Percentiles rank a stretch among this genome's conserved stretches.
Evolutionary conservation across 495 filamentous ascomycete genomes (phyloP).

Genomic region (Podospora pseudocomata): DNA sequence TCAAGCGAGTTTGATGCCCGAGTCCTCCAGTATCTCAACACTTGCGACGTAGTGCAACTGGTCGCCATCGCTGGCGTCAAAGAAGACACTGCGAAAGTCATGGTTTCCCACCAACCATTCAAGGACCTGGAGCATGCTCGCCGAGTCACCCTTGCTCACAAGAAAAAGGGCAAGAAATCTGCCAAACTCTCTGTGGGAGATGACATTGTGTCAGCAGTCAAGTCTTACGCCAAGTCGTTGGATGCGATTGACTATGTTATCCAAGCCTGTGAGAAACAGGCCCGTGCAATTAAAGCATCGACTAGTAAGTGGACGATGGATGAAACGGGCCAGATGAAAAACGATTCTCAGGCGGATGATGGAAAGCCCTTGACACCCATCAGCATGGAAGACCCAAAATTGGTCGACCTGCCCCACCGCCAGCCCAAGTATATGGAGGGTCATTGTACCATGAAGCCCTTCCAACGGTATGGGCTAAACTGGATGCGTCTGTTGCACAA

Average conservation of each 20-base stretch:
- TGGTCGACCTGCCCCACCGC: conserved; percentile 41
- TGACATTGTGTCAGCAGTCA: conserved; percentile 36
- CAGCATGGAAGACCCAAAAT: conserved; percentile 24
- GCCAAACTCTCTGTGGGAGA: conserved; percentile 37
- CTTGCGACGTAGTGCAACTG: conserved; percentile 65
- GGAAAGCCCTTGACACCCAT: conserved; percentile 31
- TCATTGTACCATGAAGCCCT: conserved; percentile 74
- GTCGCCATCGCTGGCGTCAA: conserved; percentile 72
- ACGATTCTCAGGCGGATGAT: conserved; percentile 23
- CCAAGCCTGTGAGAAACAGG: conserved; percentile 67
- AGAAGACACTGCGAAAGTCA: conserved; percentile 58
- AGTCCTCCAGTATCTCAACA: conserved; percentile 81
- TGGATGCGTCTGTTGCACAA: conserved; percentile 82
- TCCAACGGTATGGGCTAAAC: conserved; percentile 91
- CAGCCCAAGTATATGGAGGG: conserved; percentile 68
- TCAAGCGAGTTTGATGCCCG: conserved; percentile 28
- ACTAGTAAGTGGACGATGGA: conserved; percentile 80
- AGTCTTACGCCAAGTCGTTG: conserved; percentile 32
- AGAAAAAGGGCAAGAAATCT: conserved; percentile 34
- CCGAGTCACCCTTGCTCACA: conserved; percentile 50
- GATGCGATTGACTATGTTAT: conserved; percentile 73
- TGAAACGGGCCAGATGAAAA: conserved; percentile 52
- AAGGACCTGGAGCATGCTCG: conserved; percentile 58
- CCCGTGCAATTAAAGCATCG: conserved; percentile 60
- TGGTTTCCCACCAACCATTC: conserved; percentile 71